Evolutionary conservation across 257 asterid genomes (phyloP).

Genomic region (Solanum pinnatisectum): DNA sequence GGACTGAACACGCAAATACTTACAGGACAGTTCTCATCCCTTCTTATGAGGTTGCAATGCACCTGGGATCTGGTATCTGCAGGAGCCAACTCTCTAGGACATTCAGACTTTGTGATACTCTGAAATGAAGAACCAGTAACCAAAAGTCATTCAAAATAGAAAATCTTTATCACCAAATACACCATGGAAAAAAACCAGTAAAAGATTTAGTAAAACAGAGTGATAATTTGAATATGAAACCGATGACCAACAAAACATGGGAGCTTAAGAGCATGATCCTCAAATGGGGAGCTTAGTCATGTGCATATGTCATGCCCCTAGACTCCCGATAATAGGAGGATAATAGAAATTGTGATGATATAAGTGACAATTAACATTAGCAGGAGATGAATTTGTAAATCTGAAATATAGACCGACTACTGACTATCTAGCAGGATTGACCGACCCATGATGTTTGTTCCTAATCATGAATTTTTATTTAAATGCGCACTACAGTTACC

Average conservation of each 20-base stretch:
- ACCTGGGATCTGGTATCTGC: slow-evolving; percentile 67
- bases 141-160: background rate
- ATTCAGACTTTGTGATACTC: slow-evolving; percentile 84
- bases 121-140: slow-evolving; percentile 16
- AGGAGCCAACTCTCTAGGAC: slow-evolving; percentile 92
- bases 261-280: background rate
- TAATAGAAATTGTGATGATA: background rate
- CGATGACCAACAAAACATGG: background rate
- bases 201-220: background rate
- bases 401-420: background rate
- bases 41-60: slow-evolving; percentile 72
- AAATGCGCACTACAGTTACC: slow-evolving; percentile 28
- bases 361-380: background rate
- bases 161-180: background rate
- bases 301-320: background rate
- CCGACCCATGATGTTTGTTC: background rate
- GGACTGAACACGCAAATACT: slow-evolving; percentile 18
- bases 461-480: background rate
- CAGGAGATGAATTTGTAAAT: background rate
- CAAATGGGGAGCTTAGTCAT: background rate
- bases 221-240: background rate
- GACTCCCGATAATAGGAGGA: background rate
- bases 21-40: slow-evolving; percentile 74
- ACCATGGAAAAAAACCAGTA: background rate
- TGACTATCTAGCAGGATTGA: background rate